Conservation (phyloP, 2,329 filamentous ascomycete species). For the Anisogramma anomala region DNA sequence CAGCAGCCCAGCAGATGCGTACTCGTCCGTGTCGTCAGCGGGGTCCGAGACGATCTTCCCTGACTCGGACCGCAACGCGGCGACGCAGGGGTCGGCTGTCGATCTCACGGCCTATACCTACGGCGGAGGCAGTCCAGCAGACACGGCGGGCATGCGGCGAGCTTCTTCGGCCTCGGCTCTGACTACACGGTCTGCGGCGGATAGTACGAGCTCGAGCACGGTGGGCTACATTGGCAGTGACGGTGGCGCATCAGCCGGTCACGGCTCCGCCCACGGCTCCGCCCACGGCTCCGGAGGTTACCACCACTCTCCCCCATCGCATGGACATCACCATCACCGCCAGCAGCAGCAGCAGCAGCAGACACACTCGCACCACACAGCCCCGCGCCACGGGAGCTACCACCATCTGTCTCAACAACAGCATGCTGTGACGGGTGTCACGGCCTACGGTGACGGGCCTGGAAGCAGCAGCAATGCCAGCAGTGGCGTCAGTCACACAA, state of each 20-base stretch:
- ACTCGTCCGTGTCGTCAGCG: conserved; percentile 8
- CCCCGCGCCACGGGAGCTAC: background rate
- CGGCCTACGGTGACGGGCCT: conserved; percentile 10
- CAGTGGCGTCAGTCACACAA: conserved; percentile 6
- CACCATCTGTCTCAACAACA: conserved; percentile 8
- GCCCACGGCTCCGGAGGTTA: background rate
- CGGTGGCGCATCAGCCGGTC: background rate
- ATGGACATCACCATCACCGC: conserved; percentile 6
- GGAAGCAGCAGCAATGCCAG: conserved; percentile 9
- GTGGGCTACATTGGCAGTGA: conserved; percentile 8
- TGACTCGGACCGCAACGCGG: conserved; percentile 19
- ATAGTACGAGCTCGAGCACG: conserved; percentile 4
- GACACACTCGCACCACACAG: conserved; percentile 4
- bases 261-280: background rate
- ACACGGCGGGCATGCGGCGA: conserved; percentile 9
- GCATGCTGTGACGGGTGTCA: conserved; percentile 8
- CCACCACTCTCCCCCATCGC: conserved; percentile 3
- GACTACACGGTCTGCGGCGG: conserved; percentile 8
- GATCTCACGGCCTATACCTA: conserved; percentile 20
- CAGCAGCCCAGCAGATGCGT: conserved; percentile 7
- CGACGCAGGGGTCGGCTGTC: conserved; percentile 19
- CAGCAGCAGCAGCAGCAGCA: conserved; percentile 4
- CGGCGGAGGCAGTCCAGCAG: conserved; percentile 15
- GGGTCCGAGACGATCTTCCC: conserved; percentile 18
- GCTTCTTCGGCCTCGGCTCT: conserved; percentile 9